Evolutionary conservation across 768 basidiomycete genomes (phyloP).

Genomic region (Lyophyllum atratum): DNA sequence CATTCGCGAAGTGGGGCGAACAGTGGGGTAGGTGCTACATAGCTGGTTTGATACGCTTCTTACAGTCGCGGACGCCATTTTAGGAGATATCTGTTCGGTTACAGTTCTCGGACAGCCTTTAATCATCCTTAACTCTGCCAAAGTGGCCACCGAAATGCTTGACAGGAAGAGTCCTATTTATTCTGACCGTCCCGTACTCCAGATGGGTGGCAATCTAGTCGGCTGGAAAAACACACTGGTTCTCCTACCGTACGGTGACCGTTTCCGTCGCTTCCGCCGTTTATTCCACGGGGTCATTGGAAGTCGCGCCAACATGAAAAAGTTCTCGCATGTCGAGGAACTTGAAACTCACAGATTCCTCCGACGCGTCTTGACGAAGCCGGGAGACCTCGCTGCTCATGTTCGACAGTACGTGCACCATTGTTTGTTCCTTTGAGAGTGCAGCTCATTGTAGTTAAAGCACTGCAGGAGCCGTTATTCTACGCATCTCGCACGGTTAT

Average conservation of each 20-base stretch:
- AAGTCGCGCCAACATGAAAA: constrained; percentile 39
- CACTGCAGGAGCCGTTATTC: constrained; percentile 52
- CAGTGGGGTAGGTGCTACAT: constrained; percentile 42
- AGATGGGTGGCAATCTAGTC: constrained; percentile 56
- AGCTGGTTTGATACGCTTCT: neutral
- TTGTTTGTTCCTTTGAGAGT: constrained; percentile 3
- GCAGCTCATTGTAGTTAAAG: constrained; percentile 23
- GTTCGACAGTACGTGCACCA: constrained; percentile 47
- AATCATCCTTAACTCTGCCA: constrained; percentile 54
- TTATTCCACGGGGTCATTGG: constrained; percentile 55
- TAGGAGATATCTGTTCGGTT: constrained; percentile 63
- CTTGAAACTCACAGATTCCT: constrained; percentile 50
- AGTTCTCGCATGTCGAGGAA: constrained; percentile 46
- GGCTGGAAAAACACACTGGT: constrained; percentile 61
- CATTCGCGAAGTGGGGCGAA: constrained; percentile 53
- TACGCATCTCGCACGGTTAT: constrained; percentile 57
- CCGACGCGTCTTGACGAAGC: constrained; percentile 47
- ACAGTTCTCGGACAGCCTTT: constrained; percentile 63
- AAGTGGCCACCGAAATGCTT: constrained; percentile 55
- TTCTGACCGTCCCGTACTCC: constrained; percentile 62
- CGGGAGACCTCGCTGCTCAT: constrained; percentile 45
- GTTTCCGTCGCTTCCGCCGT: constrained; percentile 54
- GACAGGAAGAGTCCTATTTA: constrained; percentile 69
- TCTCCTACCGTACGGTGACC: constrained; percentile 57
- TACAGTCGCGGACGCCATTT: neutral